Evolutionary conservation across 805 yeast species (phyloP), one percentile per base, ranked within the genome.

Genomic region (Cyberlindnera maclurae): DNA sequence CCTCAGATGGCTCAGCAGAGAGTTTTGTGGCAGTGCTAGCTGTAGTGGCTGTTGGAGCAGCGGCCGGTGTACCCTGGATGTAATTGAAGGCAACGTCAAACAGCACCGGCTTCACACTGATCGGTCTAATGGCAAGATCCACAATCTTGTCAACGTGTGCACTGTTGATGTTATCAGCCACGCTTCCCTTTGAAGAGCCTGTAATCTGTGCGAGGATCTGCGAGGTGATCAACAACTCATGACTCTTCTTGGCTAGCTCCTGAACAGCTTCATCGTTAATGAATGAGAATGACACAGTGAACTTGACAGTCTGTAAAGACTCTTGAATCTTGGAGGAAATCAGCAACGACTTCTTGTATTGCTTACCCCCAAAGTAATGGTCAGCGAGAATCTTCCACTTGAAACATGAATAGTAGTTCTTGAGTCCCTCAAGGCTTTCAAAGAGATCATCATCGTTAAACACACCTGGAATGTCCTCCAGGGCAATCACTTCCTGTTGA

Each of bases 21-120:
- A 8, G 8, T 6, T 6, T 8, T 5, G 24, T 20, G 24, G 24
- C 24, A 8, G 24, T 20, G 24, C 8, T 5, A 20, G 24, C 5
- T 8, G 31, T 13, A 4, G 31, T 13, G 4, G 31, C 5, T 12
- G 50, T 18, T n/a, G 50, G 17, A 28, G 44, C 38, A 10, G 47
- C 34, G 11, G 34, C 51, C 26, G 10, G 51, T 15, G 42, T 39
- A 15, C 31, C 26, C 18, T 41, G 36, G 38, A 89, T 72, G 54
- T 84, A 88, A 57, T 88, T 89, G 67, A 70, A 89, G 0, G 95
- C 97, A 47, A 86, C 68, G 57, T 90, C 98, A 52, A 87, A 93
- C 52, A 89, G 72, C 9, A 88, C 95, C 0, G 98, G 96, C 61
- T 93, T 90, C 41, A 81, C 75, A 38, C 78, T 71, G 2, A 84